These are phyloP conservation scores for Mortierella hygrophila DNA, from an alignment of 192 early-diverging fungal genomes.

Conservation along the genomic window DNA sequence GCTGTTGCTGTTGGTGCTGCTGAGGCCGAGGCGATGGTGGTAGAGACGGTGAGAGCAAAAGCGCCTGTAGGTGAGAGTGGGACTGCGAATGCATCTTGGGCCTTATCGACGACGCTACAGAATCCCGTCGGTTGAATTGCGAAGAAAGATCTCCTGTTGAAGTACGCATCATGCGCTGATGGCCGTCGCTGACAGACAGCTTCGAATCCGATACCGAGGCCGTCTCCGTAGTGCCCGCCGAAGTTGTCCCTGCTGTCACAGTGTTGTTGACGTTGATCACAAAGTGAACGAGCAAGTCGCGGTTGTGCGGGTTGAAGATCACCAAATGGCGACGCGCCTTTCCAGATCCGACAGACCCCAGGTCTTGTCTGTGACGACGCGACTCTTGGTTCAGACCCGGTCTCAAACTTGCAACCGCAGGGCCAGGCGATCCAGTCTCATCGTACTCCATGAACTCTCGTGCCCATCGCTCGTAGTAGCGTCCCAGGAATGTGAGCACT, in stretches of 20 bases:
- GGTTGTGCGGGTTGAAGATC: conserved; percentile 58
- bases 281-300: conserved; percentile 57
- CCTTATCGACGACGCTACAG: background rate
- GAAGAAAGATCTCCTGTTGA: conserved; percentile 20
- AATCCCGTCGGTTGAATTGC: background rate
- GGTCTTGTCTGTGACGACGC: conserved; percentile 15
- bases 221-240: background rate
- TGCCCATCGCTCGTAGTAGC: conserved; percentile 40
- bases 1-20: conserved; percentile 1
- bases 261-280: conserved; percentile 38
- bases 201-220: background rate
- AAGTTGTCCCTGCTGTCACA: background rate
- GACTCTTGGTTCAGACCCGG: background rate
- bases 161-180: background rate
- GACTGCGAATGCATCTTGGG: conserved; percentile 22
- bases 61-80: conserved; percentile 40
- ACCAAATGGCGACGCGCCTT: conserved; percentile 49
- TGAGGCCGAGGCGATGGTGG: background rate
- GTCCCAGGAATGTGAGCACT: conserved; percentile 47
- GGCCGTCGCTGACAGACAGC: background rate
- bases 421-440: conserved; percentile 23
- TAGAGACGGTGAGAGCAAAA: conserved; percentile 24
- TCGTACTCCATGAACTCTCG: conserved; percentile 58
- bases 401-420: conserved; percentile 29
- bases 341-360: background rate